These are phyloP conservation scores for Zasmidium citrigriseum DNA, from an alignment of 2,329 filamentous ascomycete genomes.

Conservation along the genomic window DNA sequence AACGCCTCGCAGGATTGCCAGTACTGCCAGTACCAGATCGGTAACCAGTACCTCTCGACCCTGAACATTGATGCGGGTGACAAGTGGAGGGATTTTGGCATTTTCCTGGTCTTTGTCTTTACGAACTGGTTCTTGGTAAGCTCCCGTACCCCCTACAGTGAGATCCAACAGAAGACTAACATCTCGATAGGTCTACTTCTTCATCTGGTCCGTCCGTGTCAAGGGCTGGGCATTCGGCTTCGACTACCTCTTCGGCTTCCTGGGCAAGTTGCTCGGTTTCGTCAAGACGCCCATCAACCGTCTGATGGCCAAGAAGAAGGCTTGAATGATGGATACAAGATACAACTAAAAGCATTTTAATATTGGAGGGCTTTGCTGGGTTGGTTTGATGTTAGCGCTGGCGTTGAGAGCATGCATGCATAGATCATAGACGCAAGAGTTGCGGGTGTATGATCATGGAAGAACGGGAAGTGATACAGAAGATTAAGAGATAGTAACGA, in stretches of 20 bases:
- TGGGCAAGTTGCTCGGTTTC: slow-evolving; percentile 44
- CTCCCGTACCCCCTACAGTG: too few relatives aligned
- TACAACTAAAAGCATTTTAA: too few relatives aligned
- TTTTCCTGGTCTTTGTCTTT: slow-evolving; percentile 70
- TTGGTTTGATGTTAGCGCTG: too few relatives aligned
- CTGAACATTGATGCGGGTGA: slow-evolving; percentile 58
- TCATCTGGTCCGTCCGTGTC: slow-evolving; percentile 72
- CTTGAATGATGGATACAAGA: too few relatives aligned
- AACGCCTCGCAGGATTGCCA: slow-evolving; percentile 61
- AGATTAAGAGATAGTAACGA: too few relatives aligned
- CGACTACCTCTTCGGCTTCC: slow-evolving; percentile 54
- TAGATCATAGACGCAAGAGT: too few relatives aligned
- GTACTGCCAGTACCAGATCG: slow-evolving; percentile 69
- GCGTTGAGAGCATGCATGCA: too few relatives aligned
- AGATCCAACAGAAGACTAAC: too few relatives aligned
- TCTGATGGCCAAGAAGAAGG: too few relatives aligned
- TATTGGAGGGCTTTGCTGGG: too few relatives aligned
- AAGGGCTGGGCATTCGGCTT: slow-evolving; percentile 71
- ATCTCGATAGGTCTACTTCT: slow-evolving; percentile 64
- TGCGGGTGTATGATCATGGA: too few relatives aligned
- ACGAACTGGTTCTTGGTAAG: slow-evolving; percentile 72
- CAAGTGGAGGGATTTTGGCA: slow-evolving; percentile 73
- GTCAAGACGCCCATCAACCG: slow-evolving; percentile 39
- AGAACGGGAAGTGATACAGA: too few relatives aligned
- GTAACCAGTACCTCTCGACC: slow-evolving; percentile 65